phyloP scores from a whole-genome alignment of 1,284 basidiomycete species.

The Cutaneotrichosporon dermatis region DNA sequence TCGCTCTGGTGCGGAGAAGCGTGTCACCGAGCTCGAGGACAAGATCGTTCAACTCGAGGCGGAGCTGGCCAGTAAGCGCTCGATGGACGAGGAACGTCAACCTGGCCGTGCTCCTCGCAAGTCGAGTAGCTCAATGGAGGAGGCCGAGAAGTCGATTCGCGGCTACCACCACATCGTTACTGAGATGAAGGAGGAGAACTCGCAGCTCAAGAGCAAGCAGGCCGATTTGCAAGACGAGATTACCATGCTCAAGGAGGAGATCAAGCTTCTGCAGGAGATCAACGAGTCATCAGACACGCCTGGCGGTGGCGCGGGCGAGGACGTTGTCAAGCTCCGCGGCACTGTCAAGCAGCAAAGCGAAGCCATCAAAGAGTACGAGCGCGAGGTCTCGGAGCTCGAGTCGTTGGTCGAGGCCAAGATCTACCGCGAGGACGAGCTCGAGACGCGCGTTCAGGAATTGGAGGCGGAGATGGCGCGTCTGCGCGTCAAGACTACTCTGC shows the following conservation, averaged over 20 bases:
- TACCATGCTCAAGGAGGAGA: constrained; percentile 55
- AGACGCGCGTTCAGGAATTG: constrained; percentile 71
- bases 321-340: constrained; percentile 31
- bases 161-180: constrained; percentile 68
- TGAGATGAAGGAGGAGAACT: constrained; percentile 76
- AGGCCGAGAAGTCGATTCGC: constrained; percentile 40
- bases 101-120: constrained; percentile 11
- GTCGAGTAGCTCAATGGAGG: constrained; percentile 25
- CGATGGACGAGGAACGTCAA: constrained; percentile 3
- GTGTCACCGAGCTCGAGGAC: constrained; percentile 20
- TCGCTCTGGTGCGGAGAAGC: constrained; percentile 15
- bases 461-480: constrained; percentile 49
- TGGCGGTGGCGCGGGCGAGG: constrained; percentile 16
- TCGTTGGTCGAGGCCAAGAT: constrained; percentile 88
- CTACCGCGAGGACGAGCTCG: constrained; percentile 89
- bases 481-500: neutral
- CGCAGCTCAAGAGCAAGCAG: constrained; percentile 60
- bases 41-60: constrained; percentile 31
- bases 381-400: constrained; percentile 85
- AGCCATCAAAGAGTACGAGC: constrained; percentile 60
- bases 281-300: constrained; percentile 10
- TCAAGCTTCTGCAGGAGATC: constrained; percentile 39
- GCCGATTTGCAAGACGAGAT: constrained; percentile 74
- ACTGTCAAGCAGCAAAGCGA: constrained; percentile 23
- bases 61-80: constrained; percentile 21